Base-by-base conservation (phyloP, 805 yeast species). In the Metschnikowia matae region DNA sequence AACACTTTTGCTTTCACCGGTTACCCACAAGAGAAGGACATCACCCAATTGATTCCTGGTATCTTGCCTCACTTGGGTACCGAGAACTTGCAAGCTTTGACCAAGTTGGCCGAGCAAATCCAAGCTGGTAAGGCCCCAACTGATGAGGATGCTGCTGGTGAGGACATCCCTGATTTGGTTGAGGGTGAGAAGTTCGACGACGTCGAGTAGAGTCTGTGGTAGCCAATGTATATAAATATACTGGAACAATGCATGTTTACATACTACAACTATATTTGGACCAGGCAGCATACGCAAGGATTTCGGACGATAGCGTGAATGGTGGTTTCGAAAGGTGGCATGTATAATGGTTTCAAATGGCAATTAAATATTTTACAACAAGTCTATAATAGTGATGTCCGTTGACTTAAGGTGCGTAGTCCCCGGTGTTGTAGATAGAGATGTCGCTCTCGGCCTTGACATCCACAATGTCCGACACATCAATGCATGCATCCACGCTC, bases 1-100 rank as follows among this genome's bases (percentile, higher is more conserved):
- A 91, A 92, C 84, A 87, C 96, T 59, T 88, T 85, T 71, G 95
- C 95, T 63, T 85, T 94, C 81, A 87, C 89, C 73, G 99, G 99
- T 73, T 83, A 85, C 74, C 88, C 96, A 58, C 94, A 89, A 75
- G 94, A 89, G 77, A 91, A 89, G 84, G 81, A 83, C 61, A 82
- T 92, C 67, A 85, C 94, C 61, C 96, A 91, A 66, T 83, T 94
- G 77, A 82, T 92, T 63, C 98, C 98, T 66, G 86, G 83, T 74
- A 89, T 92, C 74, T 83, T 92, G 69, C 91, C 96, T 64, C 97
- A 91, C 80, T 82, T 92, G 76, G 96, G 97, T 67, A 88, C 96
- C 62, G 98, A 92, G 75, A 88, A 94, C 76, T 83, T 89, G 70
- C 87, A 85, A 69, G 84, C 89, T 74, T 81, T 92, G 73, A 85